Conservation (phyloP, 345 rosid genomes). For the Isatis tinctoria region DNA sequence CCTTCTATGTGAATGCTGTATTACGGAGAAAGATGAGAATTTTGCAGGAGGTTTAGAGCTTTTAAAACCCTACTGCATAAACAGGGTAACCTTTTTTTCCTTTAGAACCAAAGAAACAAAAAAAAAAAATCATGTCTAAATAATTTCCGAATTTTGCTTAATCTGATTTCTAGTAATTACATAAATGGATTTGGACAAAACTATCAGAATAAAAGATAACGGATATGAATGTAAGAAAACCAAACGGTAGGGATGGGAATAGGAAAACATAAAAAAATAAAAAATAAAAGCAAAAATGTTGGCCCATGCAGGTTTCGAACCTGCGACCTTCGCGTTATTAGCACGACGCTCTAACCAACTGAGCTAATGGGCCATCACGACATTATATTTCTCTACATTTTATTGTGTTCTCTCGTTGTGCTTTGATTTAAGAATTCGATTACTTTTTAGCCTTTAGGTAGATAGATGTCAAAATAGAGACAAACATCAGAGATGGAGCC, state of each 20-base stretch:
- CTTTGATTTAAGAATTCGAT: too few relatives aligned
- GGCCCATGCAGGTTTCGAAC: slow-evolving; percentile 37
- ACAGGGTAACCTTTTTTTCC: background rate
- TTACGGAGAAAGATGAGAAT: background rate
- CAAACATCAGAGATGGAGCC: background rate
- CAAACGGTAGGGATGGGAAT: background rate
- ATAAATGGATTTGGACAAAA: background rate
- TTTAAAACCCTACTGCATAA: slow-evolving; percentile 17
- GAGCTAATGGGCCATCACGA: slow-evolving; percentile 28
- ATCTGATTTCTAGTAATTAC: too few relatives aligned
- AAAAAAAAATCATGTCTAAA: background rate
- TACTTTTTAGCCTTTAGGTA: too few relatives aligned
- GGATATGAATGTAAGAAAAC: slow-evolving; percentile 6
- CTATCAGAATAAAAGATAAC: background rate
- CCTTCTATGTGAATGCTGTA: background rate
- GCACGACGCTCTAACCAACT: slow-evolving; percentile 91
- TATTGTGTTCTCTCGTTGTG: too few relatives aligned
- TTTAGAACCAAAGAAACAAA: background rate
- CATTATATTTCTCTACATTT: too few relatives aligned
- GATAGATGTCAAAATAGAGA: too few relatives aligned
- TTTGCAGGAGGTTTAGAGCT: background rate
- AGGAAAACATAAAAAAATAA: background rate
- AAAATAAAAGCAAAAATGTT: background rate
- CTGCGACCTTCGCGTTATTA: slow-evolving; percentile 90
- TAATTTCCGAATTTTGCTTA: too few relatives aligned